Conservation (phyloP, 1,139 yeast genomes). For the Sugiyamaella grinbergsii region DNA sequence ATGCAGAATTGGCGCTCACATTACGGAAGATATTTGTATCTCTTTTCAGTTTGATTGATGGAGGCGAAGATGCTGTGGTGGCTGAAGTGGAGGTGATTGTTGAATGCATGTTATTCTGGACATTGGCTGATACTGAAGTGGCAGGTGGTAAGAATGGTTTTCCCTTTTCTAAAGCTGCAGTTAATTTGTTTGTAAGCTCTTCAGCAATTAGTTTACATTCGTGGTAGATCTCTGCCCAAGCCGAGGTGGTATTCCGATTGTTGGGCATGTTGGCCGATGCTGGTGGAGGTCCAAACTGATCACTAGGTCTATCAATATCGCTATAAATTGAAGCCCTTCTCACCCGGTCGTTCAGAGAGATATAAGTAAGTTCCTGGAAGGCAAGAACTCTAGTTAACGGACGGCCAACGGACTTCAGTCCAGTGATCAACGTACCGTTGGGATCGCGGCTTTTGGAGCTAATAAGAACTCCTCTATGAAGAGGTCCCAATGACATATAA, state of each 20-base stretch:
- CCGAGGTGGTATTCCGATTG: constrained; percentile 27
- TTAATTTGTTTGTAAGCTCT: constrained; percentile 3
- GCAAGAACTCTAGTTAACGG: constrained; percentile 54
- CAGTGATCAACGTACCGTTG: constrained; percentile 70
- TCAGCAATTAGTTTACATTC: constrained; percentile 28
- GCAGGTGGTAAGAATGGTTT: not conserved
- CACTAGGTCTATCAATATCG: constrained; percentile 38
- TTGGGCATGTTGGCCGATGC: constrained; percentile 13
- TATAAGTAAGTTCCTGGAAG: constrained; percentile 43
- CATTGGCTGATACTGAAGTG: no score
- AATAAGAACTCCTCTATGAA: constrained; percentile 70
- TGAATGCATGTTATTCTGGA: no score
- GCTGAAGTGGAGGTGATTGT: not conserved
- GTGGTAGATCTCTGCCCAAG: constrained; percentile 32
- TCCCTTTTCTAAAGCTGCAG: not conserved
- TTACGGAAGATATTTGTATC: constrained; percentile 26
- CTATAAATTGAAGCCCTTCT: constrained; percentile 42
- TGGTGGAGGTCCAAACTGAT: constrained; percentile 7
- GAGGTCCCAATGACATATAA: constrained; percentile 80
- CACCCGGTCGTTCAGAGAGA: constrained; percentile 37
- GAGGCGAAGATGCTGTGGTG: constrained; percentile 13
- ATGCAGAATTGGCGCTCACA: not conserved
- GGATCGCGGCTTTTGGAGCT: constrained; percentile 72
- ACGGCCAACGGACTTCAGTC: constrained; percentile 55
- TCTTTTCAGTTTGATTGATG: constrained; percentile 24